phyloP scores from a whole-genome alignment of 768 basidiomycete species.

The Boletus sensibilis region DNA sequence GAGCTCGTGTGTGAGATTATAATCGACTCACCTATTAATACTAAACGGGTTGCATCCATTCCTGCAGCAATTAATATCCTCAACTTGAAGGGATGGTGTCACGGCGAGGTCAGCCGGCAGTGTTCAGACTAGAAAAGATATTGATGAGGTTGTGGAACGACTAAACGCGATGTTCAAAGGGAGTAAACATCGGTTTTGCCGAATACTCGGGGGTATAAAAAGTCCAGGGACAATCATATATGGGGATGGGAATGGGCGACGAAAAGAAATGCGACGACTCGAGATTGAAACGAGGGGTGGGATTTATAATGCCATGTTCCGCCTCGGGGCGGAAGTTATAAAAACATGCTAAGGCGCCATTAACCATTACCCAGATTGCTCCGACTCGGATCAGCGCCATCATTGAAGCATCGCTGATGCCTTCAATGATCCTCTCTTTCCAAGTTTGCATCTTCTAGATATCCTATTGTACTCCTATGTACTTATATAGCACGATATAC shows the following conservation, averaged over 20 bases:
- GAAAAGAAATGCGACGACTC: background rate
- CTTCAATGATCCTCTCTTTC: background rate
- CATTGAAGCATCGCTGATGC: background rate
- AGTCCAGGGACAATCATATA: background rate
- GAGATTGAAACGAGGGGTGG: background rate
- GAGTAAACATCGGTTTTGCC: background rate
- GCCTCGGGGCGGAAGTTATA: slow-evolving; percentile 1
- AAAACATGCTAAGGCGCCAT: too few relatives aligned
- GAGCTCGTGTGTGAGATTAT: background rate
- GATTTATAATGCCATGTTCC: background rate
- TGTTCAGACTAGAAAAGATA: background rate
- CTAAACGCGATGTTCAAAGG: background rate
- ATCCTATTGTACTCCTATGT: too few relatives aligned
- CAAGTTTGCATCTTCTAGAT: background rate
- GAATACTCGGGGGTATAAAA: background rate
- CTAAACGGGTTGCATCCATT: background rate
- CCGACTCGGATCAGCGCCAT: slow-evolving; percentile 7
- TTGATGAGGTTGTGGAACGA: background rate
- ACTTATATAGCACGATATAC: background rate
- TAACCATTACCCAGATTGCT: background rate
- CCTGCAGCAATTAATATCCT: background rate
- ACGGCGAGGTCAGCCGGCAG: background rate
- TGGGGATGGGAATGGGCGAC: background rate
- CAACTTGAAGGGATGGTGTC: too few relatives aligned
- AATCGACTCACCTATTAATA: background rate